Percentiles rank a stretch among this genome's conserved stretches.
Conservation (phyloP, 805 yeast species). For the Cyberlindnera lachancei region DNA sequence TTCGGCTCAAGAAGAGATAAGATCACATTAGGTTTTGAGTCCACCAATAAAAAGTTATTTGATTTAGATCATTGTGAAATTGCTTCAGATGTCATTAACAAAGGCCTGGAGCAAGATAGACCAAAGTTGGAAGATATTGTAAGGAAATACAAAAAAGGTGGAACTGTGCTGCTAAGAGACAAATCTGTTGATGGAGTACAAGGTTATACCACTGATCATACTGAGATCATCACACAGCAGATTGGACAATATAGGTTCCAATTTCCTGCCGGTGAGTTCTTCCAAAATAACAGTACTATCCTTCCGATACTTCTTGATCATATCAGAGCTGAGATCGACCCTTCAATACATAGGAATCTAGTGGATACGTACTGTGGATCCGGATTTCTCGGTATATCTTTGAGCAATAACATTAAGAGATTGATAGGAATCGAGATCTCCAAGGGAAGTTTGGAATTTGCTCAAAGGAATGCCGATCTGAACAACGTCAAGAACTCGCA, state of each 20-base stretch:
- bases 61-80: constrained; percentile 90
- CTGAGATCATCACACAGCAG: constrained; percentile 69
- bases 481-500: constrained; percentile 69
- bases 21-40: constrained; percentile 72
- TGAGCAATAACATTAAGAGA: constrained; percentile 62
- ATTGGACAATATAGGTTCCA: constrained; percentile 66
- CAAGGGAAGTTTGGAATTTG: constrained; percentile 82
- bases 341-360: constrained; percentile 43
- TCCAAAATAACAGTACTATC: constrained; percentile 92
- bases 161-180: constrained; percentile 79
- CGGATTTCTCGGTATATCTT: constrained; percentile 82
- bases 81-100: constrained; percentile 73
- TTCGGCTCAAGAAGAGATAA: constrained; percentile 59
- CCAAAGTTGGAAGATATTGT: constrained; percentile 35
- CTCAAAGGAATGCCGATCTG: constrained; percentile 64
- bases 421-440: constrained; percentile 92
- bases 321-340: constrained; percentile 57
- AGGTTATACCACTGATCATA: constrained; percentile 66
- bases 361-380: constrained; percentile 98
- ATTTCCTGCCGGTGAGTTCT: constrained; percentile 93
- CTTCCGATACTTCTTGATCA: constrained; percentile 74
- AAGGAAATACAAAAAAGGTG: constrained; percentile 60
- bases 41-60: constrained; percentile 41
- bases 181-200: constrained; percentile 37
- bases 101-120: constrained; percentile 66